These are phyloP conservation scores for Cerrena zonata DNA, from an alignment of 1,284 basidiomycete genomes.

Conservation along the genomic window DNA sequence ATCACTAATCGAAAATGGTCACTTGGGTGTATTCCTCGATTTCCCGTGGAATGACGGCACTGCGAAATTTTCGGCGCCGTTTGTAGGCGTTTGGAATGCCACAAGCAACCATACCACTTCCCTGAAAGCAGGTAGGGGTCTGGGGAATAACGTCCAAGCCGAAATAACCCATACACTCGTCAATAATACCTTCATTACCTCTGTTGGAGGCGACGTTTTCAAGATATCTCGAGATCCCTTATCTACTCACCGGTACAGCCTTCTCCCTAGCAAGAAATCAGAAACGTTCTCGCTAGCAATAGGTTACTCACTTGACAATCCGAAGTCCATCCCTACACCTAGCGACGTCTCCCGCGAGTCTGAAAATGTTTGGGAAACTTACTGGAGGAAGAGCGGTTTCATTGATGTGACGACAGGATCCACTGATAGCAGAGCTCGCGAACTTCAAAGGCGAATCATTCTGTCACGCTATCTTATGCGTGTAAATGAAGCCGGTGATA, in stretches of 20 bases:
- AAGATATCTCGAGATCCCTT: slow-evolving; percentile 38
- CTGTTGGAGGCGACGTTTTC: slow-evolving; percentile 37
- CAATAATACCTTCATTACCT: slow-evolving; percentile 39
- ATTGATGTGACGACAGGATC: slow-evolving; percentile 48
- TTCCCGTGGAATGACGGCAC: slow-evolving; percentile 58
- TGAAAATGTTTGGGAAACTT: slow-evolving; percentile 37
- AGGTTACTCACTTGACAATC: slow-evolving; percentile 24
- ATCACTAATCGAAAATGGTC: slow-evolving; percentile 32
- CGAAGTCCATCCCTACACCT: slow-evolving; percentile 17
- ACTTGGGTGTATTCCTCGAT: slow-evolving; percentile 49
- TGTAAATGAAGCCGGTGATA: slow-evolving; percentile 54
- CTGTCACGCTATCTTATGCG: slow-evolving; percentile 52
- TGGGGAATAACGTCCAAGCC: slow-evolving; percentile 26
- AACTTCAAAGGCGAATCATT: slow-evolving; percentile 53
- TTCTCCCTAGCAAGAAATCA: slow-evolving; percentile 22
- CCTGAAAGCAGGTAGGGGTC: slow-evolving; percentile 19
- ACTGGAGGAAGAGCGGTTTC: slow-evolving; percentile 47
- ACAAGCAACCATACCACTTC: slow-evolving; percentile 44
- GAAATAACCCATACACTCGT: slow-evolving; percentile 40
- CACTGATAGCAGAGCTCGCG: slow-evolving; percentile 44
- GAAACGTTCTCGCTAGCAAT: slow-evolving; percentile 31
- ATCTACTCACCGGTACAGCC: slow-evolving; percentile 40
- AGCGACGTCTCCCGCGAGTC: slow-evolving; percentile 33
- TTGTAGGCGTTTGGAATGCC: slow-evolving; percentile 47
- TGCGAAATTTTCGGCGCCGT: slow-evolving; percentile 51